Conservation (phyloP, 2,329 filamentous ascomycete species). For the Hirsutella minnesotensis region DNA sequence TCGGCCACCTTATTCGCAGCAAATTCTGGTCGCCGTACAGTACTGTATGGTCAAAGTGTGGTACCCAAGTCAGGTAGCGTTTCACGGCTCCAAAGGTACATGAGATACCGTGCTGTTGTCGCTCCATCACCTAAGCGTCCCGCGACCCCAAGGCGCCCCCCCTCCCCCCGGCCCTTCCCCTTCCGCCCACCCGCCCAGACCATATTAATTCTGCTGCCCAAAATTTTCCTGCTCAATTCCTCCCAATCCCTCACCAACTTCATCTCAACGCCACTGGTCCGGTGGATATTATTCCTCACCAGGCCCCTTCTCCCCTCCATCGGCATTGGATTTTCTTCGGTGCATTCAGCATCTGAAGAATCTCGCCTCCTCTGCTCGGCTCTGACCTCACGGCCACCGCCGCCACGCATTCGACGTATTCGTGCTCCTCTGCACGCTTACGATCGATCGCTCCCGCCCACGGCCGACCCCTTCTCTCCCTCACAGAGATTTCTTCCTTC, state of each 20-base stretch:
- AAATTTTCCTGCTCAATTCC: constrained; percentile 21
- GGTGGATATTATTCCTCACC: constrained; percentile 20
- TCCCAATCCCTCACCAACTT: constrained; percentile 24
- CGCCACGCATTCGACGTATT: constrained; percentile 14
- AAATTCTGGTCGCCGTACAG: too few relatives aligned
- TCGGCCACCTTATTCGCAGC: too few relatives aligned
- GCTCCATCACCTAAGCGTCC: constrained; percentile 1
- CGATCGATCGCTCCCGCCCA: constrained; percentile 10
- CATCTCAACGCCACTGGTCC: constrained; percentile 22
- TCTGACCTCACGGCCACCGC: constrained; percentile 10
- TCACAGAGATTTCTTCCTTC: constrained; percentile 9
- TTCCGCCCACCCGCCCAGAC: constrained; percentile 16
- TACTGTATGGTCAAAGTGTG: too few relatives aligned
- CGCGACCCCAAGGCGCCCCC: not conserved
- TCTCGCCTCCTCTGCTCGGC: constrained; percentile 12
- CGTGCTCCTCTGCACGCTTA: constrained; percentile 19
- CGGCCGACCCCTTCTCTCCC: constrained; percentile 16
- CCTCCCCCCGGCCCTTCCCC: constrained; percentile 13
- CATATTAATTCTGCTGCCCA: constrained; percentile 22
- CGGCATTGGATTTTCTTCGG: constrained; percentile 21
- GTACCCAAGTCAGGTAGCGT: too few relatives aligned
- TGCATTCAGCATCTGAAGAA: constrained; percentile 18
- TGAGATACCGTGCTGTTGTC: not conserved
- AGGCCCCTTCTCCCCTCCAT: constrained; percentile 18
- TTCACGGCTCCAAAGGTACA: not conserved